Base-by-base conservation (phyloP, 208 protist species). In the Wallacemonas sp. region DNA sequence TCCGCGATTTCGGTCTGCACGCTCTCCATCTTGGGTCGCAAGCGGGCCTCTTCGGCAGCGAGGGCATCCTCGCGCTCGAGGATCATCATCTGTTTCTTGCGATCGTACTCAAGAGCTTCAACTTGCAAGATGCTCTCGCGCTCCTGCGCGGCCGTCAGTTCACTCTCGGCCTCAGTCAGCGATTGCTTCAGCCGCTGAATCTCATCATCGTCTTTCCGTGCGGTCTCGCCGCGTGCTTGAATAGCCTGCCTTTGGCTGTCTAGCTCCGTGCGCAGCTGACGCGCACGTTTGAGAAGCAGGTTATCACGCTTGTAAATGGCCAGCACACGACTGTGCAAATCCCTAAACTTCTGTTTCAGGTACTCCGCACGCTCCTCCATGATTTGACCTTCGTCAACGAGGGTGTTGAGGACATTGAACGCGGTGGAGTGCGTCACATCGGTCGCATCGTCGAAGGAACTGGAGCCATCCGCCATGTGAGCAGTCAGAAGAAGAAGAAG, bases 111-210 rank as follows among this genome's bases (percentile, higher is more conserved):
- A 2, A 96, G 63, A n/a, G 82, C 85, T 78, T 97, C 89, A 26
- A 97, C 90, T 62, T 95, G 89, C 33, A 96, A 68, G 24, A 97
- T 91, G 37, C 85, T 91, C 54, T 97, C 90, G n/a, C 87, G 81
- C 73, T 97, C 88, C 48, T 95, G 85, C 13, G 83, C 81, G 12
- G 76, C 76, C 0, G 80, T 81, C 3, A 97, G 71, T 30, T 97
- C 88, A 24, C 71, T 76, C 69, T 97, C 87, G 27, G 77, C 73
- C 41, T 84, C 81, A 33, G 89, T 79, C 4, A 96, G 39, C 19
- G 76, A 55, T 32, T 76, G 85, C 72, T 94, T 97, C 24, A 95
- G 66, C 8, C 66, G 65, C 65, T 95, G 83, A 32, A 97, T 97
- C 30, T 90, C 79, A 27, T 81, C 81, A 54, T 97, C 90, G 65